Base-by-base conservation (phyloP, 2,329 filamentous ascomycete species). In the Paramyrothecium roridum region DNA sequence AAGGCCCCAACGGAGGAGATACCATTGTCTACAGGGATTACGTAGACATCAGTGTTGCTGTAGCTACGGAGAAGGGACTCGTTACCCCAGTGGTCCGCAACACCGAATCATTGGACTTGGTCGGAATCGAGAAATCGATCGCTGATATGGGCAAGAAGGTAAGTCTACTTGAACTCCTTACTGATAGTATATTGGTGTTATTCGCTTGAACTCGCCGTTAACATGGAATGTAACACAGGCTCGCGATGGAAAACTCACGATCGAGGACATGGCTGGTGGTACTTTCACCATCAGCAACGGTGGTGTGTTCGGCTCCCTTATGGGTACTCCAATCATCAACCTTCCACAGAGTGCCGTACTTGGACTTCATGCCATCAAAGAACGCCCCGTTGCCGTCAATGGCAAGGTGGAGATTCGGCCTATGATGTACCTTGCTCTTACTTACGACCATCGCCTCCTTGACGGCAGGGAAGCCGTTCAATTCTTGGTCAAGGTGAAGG, bases 401-500 rank as follows among this genome's bases (percentile, higher is more conserved):
- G 95, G 95, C 68, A 96, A 97, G 80, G 81, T 98, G 56, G 93
- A 97, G 74, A 90, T 96, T 64, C 85, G 95, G 63, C 95, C 95
- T n/a, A 98, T 99, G 92, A 99, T 99, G 95, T 98, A 96, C 75
- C 84, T 99, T 61, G 95, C 95, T 46, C 82, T 99, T 57, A 99
- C 95, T 16, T 99, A 99, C 70, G 95, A 99, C 73, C 95, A 99
- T 78, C 90, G 95, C 70, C 85, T 99, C 51, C 81, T 99, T 22
- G 95, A 98, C 73, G 95, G 95, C 52, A 86, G 93, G 70, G 93
- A 98, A 78, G 95, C 93, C 49, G 92, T 96, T 45, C 95, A 93
- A 59, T 98, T 98, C 82, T 80, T 98, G 64, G 89, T 98, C 58
- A 96, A 96, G 84, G 81, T 99, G 68, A 98, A 98, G 85, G 91